Evolutionary conservation across 257 asterid species (phyloP).

Genomic region (Verbascum thapsus): DNA sequence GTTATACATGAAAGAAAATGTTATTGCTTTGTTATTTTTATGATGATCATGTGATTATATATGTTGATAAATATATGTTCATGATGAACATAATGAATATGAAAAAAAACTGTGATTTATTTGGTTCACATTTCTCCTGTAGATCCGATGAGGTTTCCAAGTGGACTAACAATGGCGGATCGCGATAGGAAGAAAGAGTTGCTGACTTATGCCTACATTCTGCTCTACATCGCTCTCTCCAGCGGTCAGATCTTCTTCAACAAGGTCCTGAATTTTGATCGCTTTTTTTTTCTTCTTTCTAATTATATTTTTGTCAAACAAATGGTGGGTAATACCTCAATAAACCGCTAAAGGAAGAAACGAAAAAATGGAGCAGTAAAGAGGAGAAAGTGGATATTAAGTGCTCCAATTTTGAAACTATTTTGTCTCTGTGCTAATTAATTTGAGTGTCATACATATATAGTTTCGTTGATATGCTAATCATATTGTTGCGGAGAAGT

Average conservation of each 20-base stretch:
- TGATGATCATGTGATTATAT: too few species aligned
- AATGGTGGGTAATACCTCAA: too few species aligned
- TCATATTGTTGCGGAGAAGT: too few species aligned
- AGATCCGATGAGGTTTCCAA: not conserved
- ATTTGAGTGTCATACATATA: not conserved
- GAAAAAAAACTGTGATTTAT: too few species aligned
- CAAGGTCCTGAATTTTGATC: conserved; percentile 54
- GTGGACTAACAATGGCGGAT: conserved; percentile 66
- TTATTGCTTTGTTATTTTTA: too few species aligned
- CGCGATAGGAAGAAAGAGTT: conserved; percentile 56
- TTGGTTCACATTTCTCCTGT: conserved; percentile 12
- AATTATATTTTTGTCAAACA: conserved; percentile 9
- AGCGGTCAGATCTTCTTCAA: conserved; percentile 98
- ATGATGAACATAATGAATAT: too few species aligned
- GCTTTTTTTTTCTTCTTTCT: not conserved
- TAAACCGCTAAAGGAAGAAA: not conserved
- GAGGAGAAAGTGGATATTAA: not conserved
- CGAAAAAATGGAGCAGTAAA: too few species aligned
- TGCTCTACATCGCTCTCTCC: conserved; percentile 91
- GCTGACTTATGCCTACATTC: conserved; percentile 73
- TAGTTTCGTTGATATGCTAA: too few species aligned
- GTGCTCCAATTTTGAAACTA: not conserved
- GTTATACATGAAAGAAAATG: too few species aligned
- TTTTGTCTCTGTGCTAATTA: not conserved
- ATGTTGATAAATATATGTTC: too few species aligned